phyloP scores from a whole-genome alignment of 371 early-diverging fungal species.

The Mortierella sp. region DNA sequence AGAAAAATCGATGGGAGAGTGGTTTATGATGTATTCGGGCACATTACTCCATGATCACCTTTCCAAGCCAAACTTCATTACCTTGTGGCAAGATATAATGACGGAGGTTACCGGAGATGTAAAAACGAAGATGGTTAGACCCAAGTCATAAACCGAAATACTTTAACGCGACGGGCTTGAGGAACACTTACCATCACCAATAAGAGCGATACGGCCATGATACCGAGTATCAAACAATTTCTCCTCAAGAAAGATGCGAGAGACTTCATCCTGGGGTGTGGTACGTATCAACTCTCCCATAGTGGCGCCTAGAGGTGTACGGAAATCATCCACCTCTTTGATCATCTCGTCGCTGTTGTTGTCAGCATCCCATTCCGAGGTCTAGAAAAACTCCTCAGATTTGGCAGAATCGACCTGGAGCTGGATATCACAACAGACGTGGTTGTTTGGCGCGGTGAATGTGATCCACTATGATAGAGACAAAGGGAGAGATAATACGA shows the following conservation, averaged over 20 bases:
- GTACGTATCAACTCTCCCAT: not conserved
- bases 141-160: no score
- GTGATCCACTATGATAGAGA: not conserved
- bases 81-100: not conserved
- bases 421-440: not conserved
- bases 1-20: not conserved
- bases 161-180: not conserved
- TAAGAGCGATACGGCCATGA: conserved; percentile 20
- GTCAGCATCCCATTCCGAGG: not conserved
- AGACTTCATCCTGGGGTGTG: not conserved
- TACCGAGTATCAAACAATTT: conserved; percentile 24
- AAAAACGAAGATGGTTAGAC: not conserved
- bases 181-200: conserved; percentile 14
- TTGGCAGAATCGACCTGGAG: not conserved
- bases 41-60: no score
- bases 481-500: no score
- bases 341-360: not conserved
- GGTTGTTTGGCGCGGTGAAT: not conserved
- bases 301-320: not conserved
- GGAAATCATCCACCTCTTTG: not conserved
- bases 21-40: no score
- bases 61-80: not conserved
- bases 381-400: not conserved
- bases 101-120: not conserved
- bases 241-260: conserved; percentile 12